Evolutionary conservation across 1,139 yeast species (phyloP), one percentile per base, ranked within the genome.

Genomic region (Saccharomyces uvarum): DNA sequence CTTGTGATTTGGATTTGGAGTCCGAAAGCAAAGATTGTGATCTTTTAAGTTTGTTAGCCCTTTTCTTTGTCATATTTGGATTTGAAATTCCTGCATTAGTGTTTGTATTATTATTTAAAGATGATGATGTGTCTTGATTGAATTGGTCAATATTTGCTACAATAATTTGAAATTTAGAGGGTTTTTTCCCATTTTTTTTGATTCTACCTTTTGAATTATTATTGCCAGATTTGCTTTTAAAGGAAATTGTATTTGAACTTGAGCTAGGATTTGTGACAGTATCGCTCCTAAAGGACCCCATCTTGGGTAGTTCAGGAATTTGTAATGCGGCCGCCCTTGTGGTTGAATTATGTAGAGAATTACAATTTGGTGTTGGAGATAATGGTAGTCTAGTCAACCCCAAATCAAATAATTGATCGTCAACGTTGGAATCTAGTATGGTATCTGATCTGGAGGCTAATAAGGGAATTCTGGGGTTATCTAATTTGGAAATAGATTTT

Each of bases 261-360:
- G 50, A 31, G 8, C 57, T 54, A 2, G 57, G 47, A 6, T 51
- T 33, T 2, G 50, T 50, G 7, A 59, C 55, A 13, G 58, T 51
- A 21, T 66, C 69, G 48, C 69, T 65, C 48, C 57, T 63, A 55
- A 69, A 69, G 2, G 71, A 68, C 4, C 72, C 72, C 70, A 69
- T 67, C 51, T 67, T 69, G n/a, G 72, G 72, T 44, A 69, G 58
- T 51, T 68, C 71, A 1, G 70, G 70, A 7, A 67, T 62, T n/a
- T 57, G 58, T 19, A 66, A 51, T 4, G 55, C 50, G 19, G 57
- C 59, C 4, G 44, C 24, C 4, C 44, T 21, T 16, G 24, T 2
- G 4, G 44, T 19, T 38, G 44, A 16, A 38, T 11, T 38, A 38
- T 38, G 44, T 16, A 38, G 9, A 16, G 44, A 16, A 57, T 57